Evolutionary conservation across 257 asterid species (phyloP).

Genomic region (Datura wrightii): DNA sequence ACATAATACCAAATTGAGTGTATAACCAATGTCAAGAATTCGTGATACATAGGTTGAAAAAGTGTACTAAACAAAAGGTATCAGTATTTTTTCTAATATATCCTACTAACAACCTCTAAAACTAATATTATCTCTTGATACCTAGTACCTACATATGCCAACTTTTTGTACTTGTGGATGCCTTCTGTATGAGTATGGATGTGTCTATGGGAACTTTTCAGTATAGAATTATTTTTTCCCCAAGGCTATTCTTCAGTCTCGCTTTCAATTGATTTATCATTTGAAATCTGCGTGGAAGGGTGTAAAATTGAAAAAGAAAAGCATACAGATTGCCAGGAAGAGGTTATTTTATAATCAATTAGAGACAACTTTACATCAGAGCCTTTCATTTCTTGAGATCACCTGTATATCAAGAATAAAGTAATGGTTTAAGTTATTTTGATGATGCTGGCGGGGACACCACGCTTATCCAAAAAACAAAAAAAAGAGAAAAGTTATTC

Average conservation of each 20-base stretch:
- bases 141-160: background rate
- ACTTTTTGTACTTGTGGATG: background rate
- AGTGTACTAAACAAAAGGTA: too few relatives aligned
- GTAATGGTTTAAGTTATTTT: background rate
- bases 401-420: background rate
- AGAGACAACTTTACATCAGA: background rate
- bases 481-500: too few relatives aligned
- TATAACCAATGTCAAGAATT: too few relatives aligned
- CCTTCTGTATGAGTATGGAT: background rate
- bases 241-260: background rate
- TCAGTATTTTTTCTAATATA: too few relatives aligned
- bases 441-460: too few relatives aligned
- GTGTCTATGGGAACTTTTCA: background rate
- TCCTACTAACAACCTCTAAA: too few relatives aligned
- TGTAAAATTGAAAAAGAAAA: background rate
- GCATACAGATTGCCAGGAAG: background rate
- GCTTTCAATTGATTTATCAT: conserved; percentile 5
- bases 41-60: too few relatives aligned
- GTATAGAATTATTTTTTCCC: conserved; percentile 1
- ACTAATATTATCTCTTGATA: background rate
- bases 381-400: background rate
- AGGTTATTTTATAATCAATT: conserved; percentile 11
- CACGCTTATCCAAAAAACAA: too few relatives aligned
- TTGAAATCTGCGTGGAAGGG: background rate
- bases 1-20: too few relatives aligned